Evolutionary conservation across 257 asterid species (phyloP), one percentile per base, ranked within the genome.

Genomic region (Salvia splendens): DNA sequence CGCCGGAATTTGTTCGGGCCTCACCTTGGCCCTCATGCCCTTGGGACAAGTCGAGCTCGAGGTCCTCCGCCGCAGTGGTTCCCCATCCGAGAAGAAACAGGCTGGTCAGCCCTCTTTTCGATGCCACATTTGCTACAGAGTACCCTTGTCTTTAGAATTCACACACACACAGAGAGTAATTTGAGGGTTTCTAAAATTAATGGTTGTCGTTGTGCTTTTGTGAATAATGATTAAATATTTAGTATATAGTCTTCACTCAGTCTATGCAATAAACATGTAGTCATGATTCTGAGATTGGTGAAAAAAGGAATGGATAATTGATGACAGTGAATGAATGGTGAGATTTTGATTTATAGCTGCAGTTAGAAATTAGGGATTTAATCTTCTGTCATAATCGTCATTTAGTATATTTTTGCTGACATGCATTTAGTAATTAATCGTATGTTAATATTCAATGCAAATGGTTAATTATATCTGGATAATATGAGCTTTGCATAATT

Each of bases 1-100:
- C 73, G 98, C 96, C 3, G 97, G 97, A 10, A 86, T 85, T 55
- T 88, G 89, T 87, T 91, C 96, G 11, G 98, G 98, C 43, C 78
- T 92, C 45, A 92, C 98, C 7, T 66, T 92, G 69, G 98, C 96
- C 16, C 88, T 92, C 68, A 89, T 92, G 98, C 89, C 96, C 0
- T 49, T 92, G 75, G 82, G 87, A 70, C 89, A 84, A 55, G 96
- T 92, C 72, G 96, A 89, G 65, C 95, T 89, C 70, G 98, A 92
- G 82, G 87, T 92, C 82, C 92, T 92, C 67, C 88, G 85, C 82
- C 91, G 95, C 36, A 89, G 96, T 51, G 96, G 95, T 61, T 75
- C 96, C 1, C 81, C 87, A 40, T 5, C 76, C 2, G 96, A 92
- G 78, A 92, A 92, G 75, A 85, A 82, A 70, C 98, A 91, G 75